A percentile compares a stretch with the other conserved stretches of the same genome.
phyloP scores from a whole-genome alignment of 257 asterid genomes.

The Primulina huaijiensis region DNA sequence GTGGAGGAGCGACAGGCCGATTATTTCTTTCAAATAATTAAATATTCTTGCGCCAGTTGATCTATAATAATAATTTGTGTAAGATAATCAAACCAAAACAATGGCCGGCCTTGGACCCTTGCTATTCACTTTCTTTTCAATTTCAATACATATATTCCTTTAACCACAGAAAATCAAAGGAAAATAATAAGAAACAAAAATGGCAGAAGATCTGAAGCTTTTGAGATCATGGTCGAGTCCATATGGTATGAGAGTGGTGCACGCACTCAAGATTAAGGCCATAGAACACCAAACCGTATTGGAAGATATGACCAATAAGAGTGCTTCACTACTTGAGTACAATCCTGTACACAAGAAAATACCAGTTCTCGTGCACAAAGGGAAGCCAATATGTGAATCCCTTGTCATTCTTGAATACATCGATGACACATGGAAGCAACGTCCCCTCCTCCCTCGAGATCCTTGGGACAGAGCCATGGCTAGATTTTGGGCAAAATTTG shows the following conservation, averaged over 20 bases:
- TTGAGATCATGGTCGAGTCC: slow-evolving; percentile 70
- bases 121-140: not conserved
- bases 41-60: too few species aligned
- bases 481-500: slow-evolving; percentile 73
- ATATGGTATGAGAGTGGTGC: slow-evolving; percentile 46
- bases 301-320: slow-evolving; percentile 58
- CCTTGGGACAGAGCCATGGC: slow-evolving; percentile 60
- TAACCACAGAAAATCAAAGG: slow-evolving; percentile 5
- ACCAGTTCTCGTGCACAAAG: slow-evolving; percentile 73
- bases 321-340: slow-evolving; percentile 46
- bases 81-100: too few species aligned
- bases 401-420: slow-evolving; percentile 70
- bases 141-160: not conserved
- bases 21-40: not conserved
- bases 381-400: slow-evolving; percentile 64
- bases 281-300: slow-evolving; percentile 42
- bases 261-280: slow-evolving; percentile 60
- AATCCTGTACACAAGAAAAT: slow-evolving; percentile 59
- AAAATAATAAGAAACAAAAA: slow-evolving; percentile 20
- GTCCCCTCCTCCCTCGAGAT: slow-evolving; percentile 59
- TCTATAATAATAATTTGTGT: too few species aligned
- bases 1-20: not conserved
- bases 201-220: slow-evolving; percentile 70
- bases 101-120: too few species aligned
- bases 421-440: slow-evolving; percentile 63